Base-by-base conservation (phyloP, 2,329 filamentous ascomycete species). In the Beauveria sp. region DNA sequence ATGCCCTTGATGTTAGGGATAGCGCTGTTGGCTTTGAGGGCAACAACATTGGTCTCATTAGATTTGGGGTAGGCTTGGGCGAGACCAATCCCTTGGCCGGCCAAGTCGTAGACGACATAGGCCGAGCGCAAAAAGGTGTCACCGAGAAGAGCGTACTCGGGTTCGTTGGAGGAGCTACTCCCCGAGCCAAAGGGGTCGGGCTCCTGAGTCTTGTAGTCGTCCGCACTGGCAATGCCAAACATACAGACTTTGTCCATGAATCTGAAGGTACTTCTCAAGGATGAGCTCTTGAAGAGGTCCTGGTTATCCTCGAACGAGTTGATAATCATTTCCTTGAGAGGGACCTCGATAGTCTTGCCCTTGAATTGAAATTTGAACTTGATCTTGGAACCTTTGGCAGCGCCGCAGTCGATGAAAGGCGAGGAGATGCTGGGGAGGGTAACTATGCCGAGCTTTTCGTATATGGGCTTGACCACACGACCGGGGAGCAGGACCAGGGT, bases 401-500 rank as follows among this genome's bases (percentile, higher is more conserved):
- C 74, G 55, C 69, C 72, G 69, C 84, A 87, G 51, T 83, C 79
- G 22, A 86, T 69, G 22, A 83, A 73, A 34, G 81, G 78, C 0
- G 80, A 79, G 43, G 79, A 79, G 45, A 76, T 49, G 0, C 71
- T 66, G 0, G 7, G 3, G 49, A 61, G 7, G 58, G 38, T n/a
- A n/a, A 75, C 64, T n/a, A 82, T 81, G 50, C 80, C 81, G n/a
- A 81, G 80, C 62, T 81, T 77, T 3, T 73, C 69, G 76, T 80
- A 82, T 28, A 87, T 73, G 61, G 77, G 69, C 28, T 74, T 64
- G 14, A 82, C 82, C 34, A 90, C 74, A 59, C 80, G 76, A 60
- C 83, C 78, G 0, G 89, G 89, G 1, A 93, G 75, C 66, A 89
- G 88, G 68, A 81, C 86, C 65, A 90, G 77, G 18, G 86, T 90